phyloP scores from a whole-genome alignment of 805 yeast species.

The Yarrowia keelungensis region DNA sequence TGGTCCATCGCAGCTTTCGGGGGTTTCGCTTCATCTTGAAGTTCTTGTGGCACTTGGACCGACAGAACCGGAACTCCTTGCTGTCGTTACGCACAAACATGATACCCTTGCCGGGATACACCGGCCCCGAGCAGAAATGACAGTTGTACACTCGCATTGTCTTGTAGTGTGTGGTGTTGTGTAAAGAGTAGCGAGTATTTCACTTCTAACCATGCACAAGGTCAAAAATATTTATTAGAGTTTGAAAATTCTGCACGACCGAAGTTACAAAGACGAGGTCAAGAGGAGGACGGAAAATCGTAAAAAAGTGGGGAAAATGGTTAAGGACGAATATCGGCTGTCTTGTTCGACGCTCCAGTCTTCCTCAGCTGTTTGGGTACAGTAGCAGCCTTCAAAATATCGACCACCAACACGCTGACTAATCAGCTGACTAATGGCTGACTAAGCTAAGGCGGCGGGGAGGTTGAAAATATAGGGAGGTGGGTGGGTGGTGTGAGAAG shows the following conservation, averaged over 20 bases:
- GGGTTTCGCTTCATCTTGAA: conserved; percentile 99
- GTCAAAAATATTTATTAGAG: conserved; percentile 33
- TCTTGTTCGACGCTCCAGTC: too few relatives aligned
- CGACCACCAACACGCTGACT: too few relatives aligned
- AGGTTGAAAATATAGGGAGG: too few relatives aligned
- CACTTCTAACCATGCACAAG: neutral
- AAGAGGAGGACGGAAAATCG: too few relatives aligned
- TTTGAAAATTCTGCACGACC: conserved; percentile 36
- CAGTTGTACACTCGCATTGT: conserved; percentile 62
- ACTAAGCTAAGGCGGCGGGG: too few relatives aligned
- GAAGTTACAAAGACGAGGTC: neutral
- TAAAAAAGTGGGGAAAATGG: too few relatives aligned
- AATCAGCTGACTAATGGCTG: too few relatives aligned
- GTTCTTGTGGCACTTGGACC: conserved; percentile 96
- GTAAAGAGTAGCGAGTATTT: neutral
- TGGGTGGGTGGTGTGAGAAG: too few relatives aligned
- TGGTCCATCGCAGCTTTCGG: conserved; percentile 97
- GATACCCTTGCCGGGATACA: conserved; percentile 83
- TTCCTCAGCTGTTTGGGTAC: too few relatives aligned
- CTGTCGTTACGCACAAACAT: conserved; percentile 98
- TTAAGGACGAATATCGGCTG: too few relatives aligned
- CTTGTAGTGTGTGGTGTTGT: conserved; percentile 2
- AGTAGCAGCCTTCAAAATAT: too few relatives aligned
- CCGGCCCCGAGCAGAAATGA: conserved; percentile 71
- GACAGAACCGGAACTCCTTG: conserved; percentile 95